Percentiles rank a stretch among this genome's conserved stretches.
Conservation (phyloP, 1,139 yeast genomes). For the Kodamaea derodonti region DNA sequence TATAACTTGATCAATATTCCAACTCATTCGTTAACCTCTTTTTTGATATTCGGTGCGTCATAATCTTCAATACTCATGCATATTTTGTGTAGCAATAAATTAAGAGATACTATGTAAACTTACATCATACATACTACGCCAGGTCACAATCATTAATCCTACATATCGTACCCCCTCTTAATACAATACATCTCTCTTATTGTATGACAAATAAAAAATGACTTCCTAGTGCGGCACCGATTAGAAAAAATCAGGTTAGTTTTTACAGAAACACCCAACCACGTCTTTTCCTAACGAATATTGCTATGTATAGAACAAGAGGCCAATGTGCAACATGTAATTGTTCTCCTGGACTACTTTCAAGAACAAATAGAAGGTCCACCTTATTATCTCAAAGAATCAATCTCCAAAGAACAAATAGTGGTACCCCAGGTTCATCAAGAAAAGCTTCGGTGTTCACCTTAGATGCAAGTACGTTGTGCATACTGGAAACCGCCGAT, state of each 20-base stretch:
- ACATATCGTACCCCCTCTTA: no score
- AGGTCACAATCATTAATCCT: no score
- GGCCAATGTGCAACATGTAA: conserved; percentile 69
- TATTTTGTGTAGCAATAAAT: no score
- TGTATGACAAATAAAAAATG: no score
- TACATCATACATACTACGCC: no score
- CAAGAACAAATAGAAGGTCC: conserved; percentile 58
- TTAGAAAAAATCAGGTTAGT: not conserved
- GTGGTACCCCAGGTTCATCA: conserved; percentile 24
- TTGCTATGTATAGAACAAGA: conserved; percentile 23
- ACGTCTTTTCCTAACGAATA: not conserved
- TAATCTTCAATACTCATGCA: no score
- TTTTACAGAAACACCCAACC: no score
- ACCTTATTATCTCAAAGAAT: conserved; percentile 49
- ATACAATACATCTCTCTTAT: no score
- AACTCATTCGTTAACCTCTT: no score
- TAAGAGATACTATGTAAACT: no score
- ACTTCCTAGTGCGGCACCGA: no score
- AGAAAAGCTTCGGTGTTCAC: conserved; percentile 49
- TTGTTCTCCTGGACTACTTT: conserved; percentile 75
- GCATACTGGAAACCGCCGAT: conserved; percentile 31
- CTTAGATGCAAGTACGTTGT: conserved; percentile 42
- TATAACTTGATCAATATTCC: conserved; percentile 13
- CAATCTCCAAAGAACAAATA: conserved; percentile 30
- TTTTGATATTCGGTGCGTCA: no score